Base-by-base conservation (phyloP, 2,329 filamentous ascomycete species). In the Fusarium nodosum region DNA sequence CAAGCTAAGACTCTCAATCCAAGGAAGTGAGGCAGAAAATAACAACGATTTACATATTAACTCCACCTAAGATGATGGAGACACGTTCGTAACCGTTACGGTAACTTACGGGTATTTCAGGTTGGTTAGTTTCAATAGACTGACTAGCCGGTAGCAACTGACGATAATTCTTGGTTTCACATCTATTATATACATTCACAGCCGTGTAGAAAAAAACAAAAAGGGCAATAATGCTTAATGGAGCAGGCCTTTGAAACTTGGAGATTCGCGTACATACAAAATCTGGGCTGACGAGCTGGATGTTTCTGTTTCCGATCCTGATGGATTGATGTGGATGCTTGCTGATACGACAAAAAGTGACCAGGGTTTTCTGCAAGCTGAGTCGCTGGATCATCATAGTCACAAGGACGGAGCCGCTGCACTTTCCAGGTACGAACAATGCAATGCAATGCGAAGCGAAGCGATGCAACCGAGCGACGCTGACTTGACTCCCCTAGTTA, bases 161-260 rank as follows among this genome's bases (percentile, higher is more conserved):
- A 39, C n/a, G 48, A 39, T 30, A 56, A 39, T 60, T 46, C 44
- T 41, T 60, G 53, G 61, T 68, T 61, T 47, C 57, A 54, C 45
- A 48, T 64, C 48, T 45, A 34, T 56, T 56, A 18, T 33, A 12
- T 31, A 36, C 26, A 20, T 34, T 26, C 26, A 60, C 22, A 52
- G 62, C 61, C 60, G 55, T 73, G 59, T 54, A 34, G 36, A 22
- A 22, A 22, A 22, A 22, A 22, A 22, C 3, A 70, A 60, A 66
- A 60, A 64, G 51, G 41, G 39, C 41, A 66, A 71, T 64, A 54
- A 52, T 28, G 48, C 18, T 39, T 39, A 20, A 52, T 20, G 5
- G n/a, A 58, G 42, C 48, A 44, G 62, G 69, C 67, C 56, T 44
- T 44, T 70, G 67, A 71, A 73, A 71, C 71, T 44, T 62, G 66